Conservation (phyloP, 163 green algal species). For the Prototheca cutis region DNA sequence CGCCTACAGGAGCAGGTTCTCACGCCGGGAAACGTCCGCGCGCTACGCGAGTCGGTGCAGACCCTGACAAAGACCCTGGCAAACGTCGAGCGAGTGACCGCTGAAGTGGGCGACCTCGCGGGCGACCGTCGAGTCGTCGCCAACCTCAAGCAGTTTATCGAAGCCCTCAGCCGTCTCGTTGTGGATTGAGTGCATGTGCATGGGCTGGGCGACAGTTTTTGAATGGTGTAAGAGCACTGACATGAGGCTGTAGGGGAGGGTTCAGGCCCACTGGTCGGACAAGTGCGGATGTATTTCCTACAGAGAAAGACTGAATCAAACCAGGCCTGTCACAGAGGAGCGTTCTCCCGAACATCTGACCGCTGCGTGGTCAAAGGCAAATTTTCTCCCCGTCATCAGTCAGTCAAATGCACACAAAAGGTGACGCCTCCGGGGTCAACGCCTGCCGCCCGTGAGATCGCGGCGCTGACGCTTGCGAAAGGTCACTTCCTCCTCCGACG, state of each 20-base stretch:
- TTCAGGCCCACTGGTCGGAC: too few species aligned
- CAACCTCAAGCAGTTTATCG: slow-evolving; percentile 86
- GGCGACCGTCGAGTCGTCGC: slow-evolving; percentile 68
- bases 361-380: too few species aligned
- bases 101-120: slow-evolving; percentile 69
- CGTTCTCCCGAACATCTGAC: too few species aligned
- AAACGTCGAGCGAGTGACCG: slow-evolving; percentile 81
- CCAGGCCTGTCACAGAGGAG: too few species aligned
- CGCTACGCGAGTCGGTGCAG: slow-evolving; percentile 66
- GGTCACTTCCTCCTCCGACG: not conserved
- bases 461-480: not conserved
- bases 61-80: slow-evolving; percentile 83
- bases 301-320: too few species aligned
- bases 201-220: not conserved
- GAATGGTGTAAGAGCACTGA: not conserved
- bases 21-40: slow-evolving; percentile 79
- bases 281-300: too few species aligned
- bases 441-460: not conserved
- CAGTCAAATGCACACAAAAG: too few species aligned
- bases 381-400: too few species aligned
- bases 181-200: too few species aligned
- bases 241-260: too few species aligned
- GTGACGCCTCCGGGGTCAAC: too few species aligned
- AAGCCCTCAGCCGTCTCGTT: slow-evolving; percentile 75
- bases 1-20: slow-evolving; percentile 72